Evolutionary conservation across 2,329 filamentous ascomycete species (phyloP), one percentile per base, ranked within the genome.

Genomic region (Aspergillus sp.): DNA sequence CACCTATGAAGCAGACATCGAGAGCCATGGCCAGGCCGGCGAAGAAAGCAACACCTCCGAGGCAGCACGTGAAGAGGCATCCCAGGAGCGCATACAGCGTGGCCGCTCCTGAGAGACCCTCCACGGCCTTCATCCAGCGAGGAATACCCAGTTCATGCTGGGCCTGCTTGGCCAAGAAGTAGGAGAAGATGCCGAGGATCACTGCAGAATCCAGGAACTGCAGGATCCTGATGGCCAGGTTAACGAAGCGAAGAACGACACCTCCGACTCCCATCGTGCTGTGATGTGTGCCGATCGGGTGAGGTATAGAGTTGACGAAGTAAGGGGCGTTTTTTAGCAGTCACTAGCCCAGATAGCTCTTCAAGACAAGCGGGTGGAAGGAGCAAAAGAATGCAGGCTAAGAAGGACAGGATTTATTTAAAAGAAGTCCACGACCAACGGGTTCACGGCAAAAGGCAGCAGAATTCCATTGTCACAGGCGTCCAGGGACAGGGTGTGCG

Each of bases 161-260:
- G 60, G 83, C 73, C 13, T 93, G 83, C 8, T 89, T 83, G 8
- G 89, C 85, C 49, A 97, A 85, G 81, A 92, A 96, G 81, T 96
- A 96, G 49, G 87, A 88, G 81, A 89, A 93, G 68, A 95, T 84
- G 64, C 84, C 89, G 60, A 97, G 83, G 60, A 93, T 83, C 64
- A 96, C 81, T 58, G 82, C 85, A 8, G 88, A 81, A 72, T 86
- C 90, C 70, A 84, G 81, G 74, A 96, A 89, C 68, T 91, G 85
- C 56, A 96, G 76, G 63, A 83, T 76, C 64, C 93, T 90, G 68
- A 96, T 78, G 71, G 88, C 81, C 72, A 88, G 89, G 68, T 91
- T 88, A 47, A 83, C 75, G 53, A 83, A 76, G 68, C 90, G 91
- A 66, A 96, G 84, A 66, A 85, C 80, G 60, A 87, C 73, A 62